Evolutionary conservation across 2,329 filamentous ascomycete genomes (phyloP), one percentile per base, ranked within the genome.

Genomic region (Seiridium unicorne): DNA sequence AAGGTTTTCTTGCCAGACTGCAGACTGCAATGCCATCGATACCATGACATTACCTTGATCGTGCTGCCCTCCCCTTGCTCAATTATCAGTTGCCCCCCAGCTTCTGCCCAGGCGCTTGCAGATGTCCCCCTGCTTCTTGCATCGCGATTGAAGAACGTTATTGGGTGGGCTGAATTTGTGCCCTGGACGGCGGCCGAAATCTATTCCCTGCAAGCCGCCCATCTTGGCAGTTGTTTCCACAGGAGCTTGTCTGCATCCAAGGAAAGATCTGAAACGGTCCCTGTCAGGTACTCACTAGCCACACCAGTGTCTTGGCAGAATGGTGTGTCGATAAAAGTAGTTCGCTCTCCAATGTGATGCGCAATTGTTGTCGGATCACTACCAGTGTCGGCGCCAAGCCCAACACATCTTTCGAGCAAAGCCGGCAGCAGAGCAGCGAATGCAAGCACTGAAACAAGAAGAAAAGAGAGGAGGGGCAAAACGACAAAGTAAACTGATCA

Each of bases 151-250:
- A 26, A 18, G n/a, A 31, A 32, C 35, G 5, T 36, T 32, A 55
- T 42, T 55, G 51, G 51, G 44, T 55, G 36, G 51, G 35, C 18
- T 44, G 46, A 31, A 48, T 42, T 42, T 38, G 6, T 55, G 10
- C 51, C 35, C 51, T 38, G 18, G 34, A 38, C 38, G 26, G 18
- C 44, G 51, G 51, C 26, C 31, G 36, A 44, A 42, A n/a, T 11
- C 36, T 36, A 44, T 44, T 18, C 51, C 36, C 36, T 6, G 36
- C 26, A 35, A 35, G 51, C 51, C 51, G 51, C 51, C 36, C 10
- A 42, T n/a, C 35, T 55, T 55, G 51, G 51, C 51, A 55, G 51
- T 40, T 18, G 51, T 42, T 42, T 55, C 38, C 51, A 55, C n/a
- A 55, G 26, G 51, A 44, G 36, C 35, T 40, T 44, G n/a, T 55